phyloP scores from a whole-genome alignment of 352 stramenopile genomes.

The Phytophthora ramorum region DNA sequence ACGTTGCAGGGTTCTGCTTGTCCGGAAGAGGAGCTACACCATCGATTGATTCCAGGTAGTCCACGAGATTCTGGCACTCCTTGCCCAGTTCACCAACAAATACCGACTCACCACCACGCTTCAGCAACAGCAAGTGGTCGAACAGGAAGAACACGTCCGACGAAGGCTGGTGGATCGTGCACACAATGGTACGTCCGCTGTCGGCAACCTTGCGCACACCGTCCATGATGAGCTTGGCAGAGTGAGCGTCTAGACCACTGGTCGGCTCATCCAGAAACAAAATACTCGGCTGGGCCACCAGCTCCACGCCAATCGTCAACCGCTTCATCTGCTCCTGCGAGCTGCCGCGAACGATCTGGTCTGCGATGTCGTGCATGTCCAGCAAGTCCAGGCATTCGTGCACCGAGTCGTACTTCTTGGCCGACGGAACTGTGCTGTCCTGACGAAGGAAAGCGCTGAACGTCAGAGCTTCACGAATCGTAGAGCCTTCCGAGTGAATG shows the following conservation, averaged over 20 bases:
- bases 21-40: constrained; percentile 32
- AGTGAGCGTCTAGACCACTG: constrained; percentile 80
- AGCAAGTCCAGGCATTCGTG: constrained; percentile 44
- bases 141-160: constrained; percentile 90
- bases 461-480: constrained; percentile 68
- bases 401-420: constrained; percentile 44
- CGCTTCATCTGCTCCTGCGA: constrained; percentile 55
- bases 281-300: constrained; percentile 82
- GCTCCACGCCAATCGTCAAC: constrained; percentile 53
- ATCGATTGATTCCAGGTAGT: constrained; percentile 54
- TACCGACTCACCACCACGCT: constrained; percentile 47
- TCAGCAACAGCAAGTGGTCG: constrained; percentile 81
- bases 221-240: constrained; percentile 79
- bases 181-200: constrained; percentile 75
- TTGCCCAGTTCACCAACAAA: constrained; percentile 59
- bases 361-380: constrained; percentile 44
- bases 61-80: constrained; percentile 35
- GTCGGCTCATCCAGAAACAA: constrained; percentile 85
- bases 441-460: constrained; percentile 40
- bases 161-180: constrained; percentile 92
- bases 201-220: constrained; percentile 80
- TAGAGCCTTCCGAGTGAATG: constrained; percentile 79
- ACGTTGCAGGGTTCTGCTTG: constrained; percentile 61
- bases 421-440: constrained; percentile 25
- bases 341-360: constrained; percentile 42